Base-by-base conservation (phyloP, 1,284 basidiomycete species). In the Pyrrhoderma lamaoense region DNA sequence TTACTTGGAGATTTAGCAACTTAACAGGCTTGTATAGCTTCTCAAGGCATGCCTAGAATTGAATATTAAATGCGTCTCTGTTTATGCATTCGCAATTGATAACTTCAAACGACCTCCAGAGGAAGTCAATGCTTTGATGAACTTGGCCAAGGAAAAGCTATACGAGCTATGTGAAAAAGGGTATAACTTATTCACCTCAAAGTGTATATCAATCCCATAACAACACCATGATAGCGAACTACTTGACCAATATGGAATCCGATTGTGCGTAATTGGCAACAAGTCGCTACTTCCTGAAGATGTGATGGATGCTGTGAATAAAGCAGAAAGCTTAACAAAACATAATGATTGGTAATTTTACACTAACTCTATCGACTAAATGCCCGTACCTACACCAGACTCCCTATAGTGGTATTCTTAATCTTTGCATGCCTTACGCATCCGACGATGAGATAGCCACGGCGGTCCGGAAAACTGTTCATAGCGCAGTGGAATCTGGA, bases 21-120 rank as follows among this genome's bases (percentile, higher is more conserved):
- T 40, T 13, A 34, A 35, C 34, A 35, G 7, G 13, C 36, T 8
- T n/a, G 19, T 38, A 31, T 59, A 95, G 92, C 75, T 91, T 49
- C 70, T 96, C 14, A 86, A 92, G 64, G 74, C 93, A 42, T 93
- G 93, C 60, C 69, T 94, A 22, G 73, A 77, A 8, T 73, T 97
- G 16, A 71, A 80, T 18, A 78, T 97, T 46, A 76, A 72, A 51
- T 90, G 87, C 56, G 93, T 99, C 19, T 88, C 91, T 1, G 90
- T 91, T 8, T 99, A 96, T 62, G 93, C 93, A 3, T 99, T 99
- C 67, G 83, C 94, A 1, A 95, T 99, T 55, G 93, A 98, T 64
- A 99, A 99, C 69, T 99, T 99, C 70, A 89, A 89, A 58, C 77
- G 96, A n/a, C 76, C 85, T 1, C 71, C 78, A 49, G 82, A 84